Evolutionary conservation across 2,329 filamentous ascomycete species (phyloP).

Genomic region (Hymenoscyphus scutula): DNA sequence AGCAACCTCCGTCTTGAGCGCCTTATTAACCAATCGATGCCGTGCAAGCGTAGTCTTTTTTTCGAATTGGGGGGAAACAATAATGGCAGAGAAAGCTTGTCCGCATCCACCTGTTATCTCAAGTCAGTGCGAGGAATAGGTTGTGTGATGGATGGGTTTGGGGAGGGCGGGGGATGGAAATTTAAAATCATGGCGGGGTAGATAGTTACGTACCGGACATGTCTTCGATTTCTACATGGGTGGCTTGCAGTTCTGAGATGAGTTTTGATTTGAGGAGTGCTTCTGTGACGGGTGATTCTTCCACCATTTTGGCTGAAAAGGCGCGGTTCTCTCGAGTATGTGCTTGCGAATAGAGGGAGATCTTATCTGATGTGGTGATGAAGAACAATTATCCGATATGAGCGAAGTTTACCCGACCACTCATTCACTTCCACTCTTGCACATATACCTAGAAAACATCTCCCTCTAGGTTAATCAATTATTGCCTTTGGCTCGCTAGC

Average conservation of each 20-base stretch:
- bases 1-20: conserved; percentile 67
- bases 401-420: background rate
- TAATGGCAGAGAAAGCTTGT: conserved; percentile 67
- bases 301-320: conserved; percentile 44
- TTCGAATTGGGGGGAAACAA: conserved; percentile 59
- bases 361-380: conserved; percentile 10
- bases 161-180: background rate
- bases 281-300: conserved; percentile 66
- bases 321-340: background rate
- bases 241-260: conserved; percentile 66
- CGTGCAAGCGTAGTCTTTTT: conserved; percentile 62
- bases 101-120: conserved; percentile 61
- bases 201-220: conserved; percentile 69
- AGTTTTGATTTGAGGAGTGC: conserved; percentile 68
- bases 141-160: background rate
- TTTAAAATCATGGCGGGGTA: conserved; percentile 4
- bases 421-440: background rate
- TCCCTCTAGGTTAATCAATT: too few relatives aligned
- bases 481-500: too few relatives aligned
- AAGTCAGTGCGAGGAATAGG: background rate
- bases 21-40: conserved; percentile 66
- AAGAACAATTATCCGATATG: conserved; percentile 19
- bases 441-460: too few relatives aligned
- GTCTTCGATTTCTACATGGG: conserved; percentile 84
- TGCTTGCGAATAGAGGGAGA: background rate